phyloP scores from a whole-genome alignment of 1,284 basidiomycete species.

The Boletus semigastroideus region DNA sequence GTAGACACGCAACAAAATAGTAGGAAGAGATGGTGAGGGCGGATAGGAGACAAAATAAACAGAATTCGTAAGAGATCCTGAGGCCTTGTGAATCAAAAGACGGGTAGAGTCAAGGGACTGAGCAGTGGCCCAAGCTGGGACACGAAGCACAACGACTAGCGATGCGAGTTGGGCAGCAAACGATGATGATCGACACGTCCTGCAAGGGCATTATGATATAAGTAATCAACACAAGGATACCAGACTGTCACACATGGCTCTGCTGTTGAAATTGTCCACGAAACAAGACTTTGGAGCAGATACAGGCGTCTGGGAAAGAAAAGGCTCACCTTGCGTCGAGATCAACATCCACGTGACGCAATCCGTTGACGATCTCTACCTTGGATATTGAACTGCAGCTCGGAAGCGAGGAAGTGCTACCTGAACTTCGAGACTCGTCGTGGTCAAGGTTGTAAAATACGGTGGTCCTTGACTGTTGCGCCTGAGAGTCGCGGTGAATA shows the following conservation, averaged over 20 bases:
- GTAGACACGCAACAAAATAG: slow-evolving; percentile 85
- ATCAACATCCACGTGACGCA: slow-evolving; percentile 59
- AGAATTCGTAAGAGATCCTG: slow-evolving; percentile 90
- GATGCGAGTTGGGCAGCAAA: slow-evolving; percentile 63
- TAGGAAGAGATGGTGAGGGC: slow-evolving; percentile 51
- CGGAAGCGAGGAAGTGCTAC: slow-evolving; percentile 1
- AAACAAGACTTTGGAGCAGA: slow-evolving; percentile 14
- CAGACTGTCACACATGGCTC: slow-evolving; percentile 36
- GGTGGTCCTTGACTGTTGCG: not conserved
- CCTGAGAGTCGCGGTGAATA: not conserved
- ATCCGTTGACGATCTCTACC: slow-evolving; percentile 48
- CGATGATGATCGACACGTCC: slow-evolving; percentile 61
- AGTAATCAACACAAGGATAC: slow-evolving; percentile 28
- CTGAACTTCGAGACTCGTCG: slow-evolving; percentile 1
- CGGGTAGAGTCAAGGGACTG: slow-evolving; percentile 46
- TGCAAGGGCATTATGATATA: slow-evolving; percentile 34
- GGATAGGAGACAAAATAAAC: slow-evolving; percentile 88
- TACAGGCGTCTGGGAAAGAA: slow-evolving; percentile 11
- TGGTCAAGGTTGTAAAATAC: slow-evolving; percentile 9
- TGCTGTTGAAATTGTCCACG: slow-evolving; percentile 10
- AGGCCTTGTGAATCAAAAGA: slow-evolving; percentile 75
- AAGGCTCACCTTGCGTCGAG: slow-evolving; percentile 73
- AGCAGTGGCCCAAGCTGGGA: slow-evolving; percentile 56
- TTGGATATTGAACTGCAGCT: slow-evolving; percentile 2
- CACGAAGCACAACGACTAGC: slow-evolving; percentile 51